These are phyloP conservation scores for Cryptococcus sp. DNA, from an alignment of 1,284 basidiomycete genomes.

Conservation along the genomic window DNA sequence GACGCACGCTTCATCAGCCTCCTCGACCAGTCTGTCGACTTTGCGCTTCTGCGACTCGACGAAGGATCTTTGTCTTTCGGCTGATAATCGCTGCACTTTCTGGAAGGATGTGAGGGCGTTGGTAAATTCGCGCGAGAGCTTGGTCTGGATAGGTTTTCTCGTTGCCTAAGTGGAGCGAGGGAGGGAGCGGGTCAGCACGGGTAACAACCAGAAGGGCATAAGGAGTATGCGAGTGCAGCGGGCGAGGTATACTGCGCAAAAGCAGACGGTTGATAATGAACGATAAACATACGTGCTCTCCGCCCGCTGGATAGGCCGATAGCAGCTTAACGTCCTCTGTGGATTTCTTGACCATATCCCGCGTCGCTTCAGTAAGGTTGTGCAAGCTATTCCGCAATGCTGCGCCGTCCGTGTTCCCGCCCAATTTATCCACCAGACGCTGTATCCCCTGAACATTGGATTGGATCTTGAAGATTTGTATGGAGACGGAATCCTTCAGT, in stretches of 20 bases:
- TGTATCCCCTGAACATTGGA: slow-evolving; percentile 94
- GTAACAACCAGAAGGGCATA: neutral
- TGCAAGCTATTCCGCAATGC: slow-evolving; percentile 61
- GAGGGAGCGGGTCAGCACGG: neutral
- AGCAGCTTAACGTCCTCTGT: slow-evolving; percentile 89
- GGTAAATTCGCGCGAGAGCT: slow-evolving; percentile 91
- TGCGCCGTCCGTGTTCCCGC: slow-evolving; percentile 72
- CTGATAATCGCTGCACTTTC: slow-evolving; percentile 83
- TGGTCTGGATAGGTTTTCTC: slow-evolving; percentile 64
- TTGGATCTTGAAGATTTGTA: slow-evolving; percentile 99
- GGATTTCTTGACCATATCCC: slow-evolving; percentile 89
- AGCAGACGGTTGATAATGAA: neutral
- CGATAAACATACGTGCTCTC: slow-evolving; percentile 27
- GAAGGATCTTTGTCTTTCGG: slow-evolving; percentile 79
- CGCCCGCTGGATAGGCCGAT: slow-evolving; percentile 64
- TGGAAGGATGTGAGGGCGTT: slow-evolving; percentile 88
- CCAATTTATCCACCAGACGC: slow-evolving; percentile 88
- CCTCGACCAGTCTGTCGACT: slow-evolving; percentile 45
- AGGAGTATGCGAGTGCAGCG: no score
- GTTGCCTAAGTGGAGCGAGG: slow-evolving; percentile 27
- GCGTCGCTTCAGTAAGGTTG: slow-evolving; percentile 89
- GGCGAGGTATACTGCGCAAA: neutral
- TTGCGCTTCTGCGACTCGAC: slow-evolving; percentile 64
- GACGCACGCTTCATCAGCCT: slow-evolving; percentile 29
- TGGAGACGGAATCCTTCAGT: slow-evolving; percentile 80